A percentile compares a stretch with the other conserved stretches of the same genome.
Evolutionary conservation across 2,329 filamentous ascomycete genomes (phyloP).

Genomic region (Trichoderma guizhouense): DNA sequence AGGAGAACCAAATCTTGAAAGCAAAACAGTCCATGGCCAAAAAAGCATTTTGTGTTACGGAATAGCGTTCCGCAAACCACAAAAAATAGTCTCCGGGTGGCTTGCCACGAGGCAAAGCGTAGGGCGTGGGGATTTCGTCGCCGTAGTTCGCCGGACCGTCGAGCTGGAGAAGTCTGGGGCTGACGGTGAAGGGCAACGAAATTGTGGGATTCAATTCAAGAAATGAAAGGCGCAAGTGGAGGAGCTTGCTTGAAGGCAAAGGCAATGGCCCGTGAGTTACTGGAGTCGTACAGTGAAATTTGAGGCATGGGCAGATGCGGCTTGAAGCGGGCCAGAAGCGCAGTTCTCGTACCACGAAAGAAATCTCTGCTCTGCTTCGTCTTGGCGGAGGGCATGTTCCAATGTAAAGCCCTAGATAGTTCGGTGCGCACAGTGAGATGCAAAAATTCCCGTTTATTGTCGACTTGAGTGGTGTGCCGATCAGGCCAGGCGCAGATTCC

Average conservation of each 20-base stretch:
- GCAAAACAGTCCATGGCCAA: background rate
- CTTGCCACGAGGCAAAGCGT: slow-evolving; percentile 5
- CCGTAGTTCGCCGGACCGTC: background rate
- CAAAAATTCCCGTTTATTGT: background rate
- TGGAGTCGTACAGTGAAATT: background rate
- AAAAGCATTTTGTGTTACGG: background rate
- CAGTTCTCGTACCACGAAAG: background rate
- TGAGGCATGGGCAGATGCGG: slow-evolving; percentile 1
- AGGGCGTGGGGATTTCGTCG: background rate
- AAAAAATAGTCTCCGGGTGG: slow-evolving; percentile 8
- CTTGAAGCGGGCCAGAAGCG: background rate
- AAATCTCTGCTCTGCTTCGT: background rate
- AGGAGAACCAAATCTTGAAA: background rate
- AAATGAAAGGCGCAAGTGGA: background rate
- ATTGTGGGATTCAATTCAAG: background rate
- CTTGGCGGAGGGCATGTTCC: background rate
- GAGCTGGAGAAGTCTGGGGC: slow-evolving; percentile 6
- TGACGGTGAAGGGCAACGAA: background rate
- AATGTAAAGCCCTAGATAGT: background rate
- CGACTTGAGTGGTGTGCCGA: background rate
- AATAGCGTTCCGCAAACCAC: background rate
- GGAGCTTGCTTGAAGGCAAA: background rate
- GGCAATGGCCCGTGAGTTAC: background rate
- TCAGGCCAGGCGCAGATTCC: background rate
- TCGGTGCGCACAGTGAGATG: background rate